These are phyloP conservation scores for Solanum virginianum DNA, from an alignment of 257 asterid species.

Conservation along the genomic window DNA sequence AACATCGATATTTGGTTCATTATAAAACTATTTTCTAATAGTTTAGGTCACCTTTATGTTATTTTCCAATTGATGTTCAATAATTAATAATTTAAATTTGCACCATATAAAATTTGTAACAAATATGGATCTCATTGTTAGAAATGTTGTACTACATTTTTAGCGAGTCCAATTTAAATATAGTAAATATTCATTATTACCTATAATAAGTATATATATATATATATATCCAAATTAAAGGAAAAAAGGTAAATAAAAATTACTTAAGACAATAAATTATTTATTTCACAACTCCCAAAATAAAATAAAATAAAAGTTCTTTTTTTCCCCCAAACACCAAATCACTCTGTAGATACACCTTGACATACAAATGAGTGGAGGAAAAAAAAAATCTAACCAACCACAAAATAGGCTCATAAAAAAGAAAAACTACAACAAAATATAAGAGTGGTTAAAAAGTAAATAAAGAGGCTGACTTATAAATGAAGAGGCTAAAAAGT, in stretches of 20 bases:
- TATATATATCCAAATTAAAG: background rate
- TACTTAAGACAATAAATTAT: background rate
- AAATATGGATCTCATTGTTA: no score
- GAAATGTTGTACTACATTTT: no score
- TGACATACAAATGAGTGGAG: background rate
- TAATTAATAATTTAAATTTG: no score
- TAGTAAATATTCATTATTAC: background rate
- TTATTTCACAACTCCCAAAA: background rate
- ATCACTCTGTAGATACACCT: constrained; percentile 6
- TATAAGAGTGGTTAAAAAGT: background rate
- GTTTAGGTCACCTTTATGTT: no score
- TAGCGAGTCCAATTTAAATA: background rate
- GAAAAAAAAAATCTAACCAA: background rate
- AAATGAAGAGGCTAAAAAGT: constrained; percentile 12
- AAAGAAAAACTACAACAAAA: background rate
- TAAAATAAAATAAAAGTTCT: background rate
- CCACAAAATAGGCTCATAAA: background rate
- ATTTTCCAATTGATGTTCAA: no score
- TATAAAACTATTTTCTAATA: no score
- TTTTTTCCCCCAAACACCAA: background rate
- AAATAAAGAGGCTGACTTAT: constrained; percentile 9
- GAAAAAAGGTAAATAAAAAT: background rate
- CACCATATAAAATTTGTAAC: no score
- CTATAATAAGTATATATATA: no score
- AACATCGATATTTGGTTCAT: no score